Conservation (phyloP, 2,329 filamentous ascomycete genomes). For the Bipolaris sorokiniana region DNA sequence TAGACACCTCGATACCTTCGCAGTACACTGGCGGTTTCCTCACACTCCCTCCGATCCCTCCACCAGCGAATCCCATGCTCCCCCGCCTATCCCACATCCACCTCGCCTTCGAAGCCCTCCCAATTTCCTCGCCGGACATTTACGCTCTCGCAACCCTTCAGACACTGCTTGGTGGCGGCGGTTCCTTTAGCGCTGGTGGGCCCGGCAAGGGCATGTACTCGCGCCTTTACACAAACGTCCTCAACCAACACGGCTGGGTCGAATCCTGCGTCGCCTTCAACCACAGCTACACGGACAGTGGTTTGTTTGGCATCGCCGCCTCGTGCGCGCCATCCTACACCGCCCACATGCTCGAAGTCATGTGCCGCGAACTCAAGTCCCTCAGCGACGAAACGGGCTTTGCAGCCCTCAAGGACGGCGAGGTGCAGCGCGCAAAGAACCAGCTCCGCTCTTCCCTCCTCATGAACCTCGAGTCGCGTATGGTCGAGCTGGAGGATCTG, state of each 20-base stretch:
- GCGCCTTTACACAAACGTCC: conserved; percentile 93
- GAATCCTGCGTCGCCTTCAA: conserved; percentile 96
- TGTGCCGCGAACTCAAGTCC: conserved; percentile 85
- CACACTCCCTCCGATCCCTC: conserved; percentile 79
- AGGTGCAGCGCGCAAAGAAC: conserved; percentile 95
- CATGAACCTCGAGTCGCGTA: conserved; percentile 96
- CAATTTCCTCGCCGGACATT: conserved; percentile 88
- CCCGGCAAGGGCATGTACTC: conserved; percentile 99
- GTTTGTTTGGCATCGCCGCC: conserved; percentile 91
- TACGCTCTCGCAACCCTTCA: conserved; percentile 95
- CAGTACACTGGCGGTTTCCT: conserved; percentile 95
- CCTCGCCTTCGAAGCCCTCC: conserved; percentile 92
- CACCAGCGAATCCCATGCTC: conserved; percentile 75
- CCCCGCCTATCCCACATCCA: conserved; percentile 91
- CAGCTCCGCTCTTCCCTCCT: conserved; percentile 87
- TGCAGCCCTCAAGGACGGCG: conserved; percentile 70
- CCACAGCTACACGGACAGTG: conserved; percentile 94
- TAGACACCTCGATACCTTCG: conserved; percentile 68
- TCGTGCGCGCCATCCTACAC: conserved; percentile 82
- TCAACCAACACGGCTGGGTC: conserved; percentile 98
- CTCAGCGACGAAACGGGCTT: conserved; percentile 79
- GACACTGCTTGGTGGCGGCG: conserved; percentile 92
- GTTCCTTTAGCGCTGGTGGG: conserved; percentile 94
- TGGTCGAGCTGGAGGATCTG: conserved; percentile 97
- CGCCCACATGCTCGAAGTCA: conserved; percentile 86